Base-by-base conservation (phyloP, 768 basidiomycete genomes). In the Russula earlei region DNA sequence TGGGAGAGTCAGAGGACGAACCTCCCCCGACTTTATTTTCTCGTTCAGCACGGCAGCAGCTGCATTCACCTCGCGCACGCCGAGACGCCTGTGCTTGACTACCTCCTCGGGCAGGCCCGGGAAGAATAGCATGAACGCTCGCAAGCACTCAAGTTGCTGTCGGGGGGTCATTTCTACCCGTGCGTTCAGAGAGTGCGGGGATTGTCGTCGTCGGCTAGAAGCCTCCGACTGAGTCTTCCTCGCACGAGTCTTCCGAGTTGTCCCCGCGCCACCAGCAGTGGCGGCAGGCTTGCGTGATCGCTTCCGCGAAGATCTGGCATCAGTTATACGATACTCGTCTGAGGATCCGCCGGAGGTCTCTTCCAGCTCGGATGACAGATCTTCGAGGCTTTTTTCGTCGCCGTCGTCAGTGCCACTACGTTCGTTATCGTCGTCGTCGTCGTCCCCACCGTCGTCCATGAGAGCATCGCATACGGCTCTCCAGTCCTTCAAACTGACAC, bases 401-500 rank as follows among this genome's bases (percentile, higher is more conserved):
- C 58, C 54, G 27, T 69, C 66, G 14, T 58, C 67, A 10, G 59
- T 60, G 42, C 56, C 60, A 29, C 58, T 66, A 22, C 62, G 64
- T 49, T 64, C 68, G 43, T 67, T 67, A n/a, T 65, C 67, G 12
- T 55, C 55, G 5, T 52, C 62, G 20, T 69, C 70, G 4, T 59
- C 64, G 1, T n/a, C n/a, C n/a, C 59, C 62, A 4, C 49, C 65
- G 12, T 44, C 65, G 7, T 67, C 69, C 10, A 91, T 72, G 12
- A 92, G 71, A 4, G 84, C 84, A 10, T 84, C 81, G 65, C 89
- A 91, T 4, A 92, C 85, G 12, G 86, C 77, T 36, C 85, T 78
- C 85, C 86, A 92, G 65, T 91, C 89, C 27, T 82, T 80, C 47
- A 75, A 71, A 61, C 75, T 79, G 24, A 92, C 77, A 42, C 70